These are phyloP conservation scores for Leccinum boreale DNA, from an alignment of 768 basidiomycete species.

Conservation along the genomic window DNA sequence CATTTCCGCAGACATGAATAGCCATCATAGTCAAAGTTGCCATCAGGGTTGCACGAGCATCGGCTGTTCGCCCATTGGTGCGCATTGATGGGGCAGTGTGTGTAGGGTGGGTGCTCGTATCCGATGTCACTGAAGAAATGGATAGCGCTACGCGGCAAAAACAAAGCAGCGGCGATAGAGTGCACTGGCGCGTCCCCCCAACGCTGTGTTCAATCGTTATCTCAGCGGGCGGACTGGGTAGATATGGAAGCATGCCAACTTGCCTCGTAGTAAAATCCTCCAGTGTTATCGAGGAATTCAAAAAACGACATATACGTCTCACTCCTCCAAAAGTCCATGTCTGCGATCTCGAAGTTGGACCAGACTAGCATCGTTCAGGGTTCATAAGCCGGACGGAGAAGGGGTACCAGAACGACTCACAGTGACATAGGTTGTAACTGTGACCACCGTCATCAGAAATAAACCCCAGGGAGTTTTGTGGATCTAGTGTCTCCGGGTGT, in stretches of 20 bases:
- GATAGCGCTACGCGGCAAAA: slow-evolving; percentile 83
- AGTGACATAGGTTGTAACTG: slow-evolving; percentile 64
- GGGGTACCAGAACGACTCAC: slow-evolving; percentile 31
- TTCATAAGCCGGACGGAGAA: neutral
- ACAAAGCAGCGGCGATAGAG: slow-evolving; percentile 87
- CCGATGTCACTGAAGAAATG: slow-evolving; percentile 95
- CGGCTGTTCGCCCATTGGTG: slow-evolving; percentile 21
- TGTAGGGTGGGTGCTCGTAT: slow-evolving; percentile 28
- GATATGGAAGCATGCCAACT: neutral
- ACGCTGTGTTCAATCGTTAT: slow-evolving; percentile 41
- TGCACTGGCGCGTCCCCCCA: slow-evolving; percentile 96
- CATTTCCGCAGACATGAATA: slow-evolving; percentile 27
- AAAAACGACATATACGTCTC: slow-evolving; percentile 85
- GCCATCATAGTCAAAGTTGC: slow-evolving; percentile 27
- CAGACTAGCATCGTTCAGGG: slow-evolving; percentile 53
- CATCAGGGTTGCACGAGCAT: slow-evolving; percentile 23
- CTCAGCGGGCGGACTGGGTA: neutral
- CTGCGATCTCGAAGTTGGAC: slow-evolving; percentile 93
- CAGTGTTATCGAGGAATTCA: slow-evolving; percentile 70
- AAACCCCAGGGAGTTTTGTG: slow-evolving; percentile 56
- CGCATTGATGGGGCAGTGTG: slow-evolving; percentile 20
- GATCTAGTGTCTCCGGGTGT: slow-evolving; percentile 50
- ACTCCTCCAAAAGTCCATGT: slow-evolving; percentile 80
- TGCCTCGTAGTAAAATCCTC: slow-evolving; percentile 90
- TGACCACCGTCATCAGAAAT: slow-evolving; percentile 63